These are phyloP conservation scores for Diaporthe sp. DNA, from an alignment of 2,329 filamentous ascomycete species.

Conservation along the genomic window DNA sequence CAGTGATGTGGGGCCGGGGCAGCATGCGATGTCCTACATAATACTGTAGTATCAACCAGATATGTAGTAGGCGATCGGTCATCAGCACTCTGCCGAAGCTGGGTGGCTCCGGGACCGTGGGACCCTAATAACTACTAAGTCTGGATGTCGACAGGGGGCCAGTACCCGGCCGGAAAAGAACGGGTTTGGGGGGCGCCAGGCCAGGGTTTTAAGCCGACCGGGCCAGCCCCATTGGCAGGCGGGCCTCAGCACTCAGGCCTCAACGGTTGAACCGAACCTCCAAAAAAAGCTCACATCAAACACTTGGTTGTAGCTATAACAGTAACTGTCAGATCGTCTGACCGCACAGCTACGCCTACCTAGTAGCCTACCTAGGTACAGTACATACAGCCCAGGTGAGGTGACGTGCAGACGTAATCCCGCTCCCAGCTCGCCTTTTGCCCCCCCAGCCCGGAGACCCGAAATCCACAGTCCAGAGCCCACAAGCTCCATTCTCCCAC, in stretches of 20 bases:
- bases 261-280: slow-evolving; percentile 29
- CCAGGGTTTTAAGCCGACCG: slow-evolving; percentile 18
- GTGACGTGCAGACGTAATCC: slow-evolving; percentile 13
- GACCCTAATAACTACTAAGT: no score
- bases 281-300: slow-evolving; percentile 28
- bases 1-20: no score
- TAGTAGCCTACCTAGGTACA: no score
- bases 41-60: no score
- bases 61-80: background rate
- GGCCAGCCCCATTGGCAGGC: background rate
- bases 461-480: slow-evolving; percentile 18
- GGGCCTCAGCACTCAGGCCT: slow-evolving; percentile 31
- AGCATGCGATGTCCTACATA: no score
- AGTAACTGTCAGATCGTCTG: slow-evolving; percentile 2
- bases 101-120: background rate
- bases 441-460: slow-evolving; percentile 19
- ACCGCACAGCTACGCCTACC: background rate
- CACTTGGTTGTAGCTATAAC: slow-evolving; percentile 15
- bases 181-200: slow-evolving; percentile 21
- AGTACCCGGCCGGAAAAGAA: slow-evolving; percentile 35
- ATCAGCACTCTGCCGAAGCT: background rate
- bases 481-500: slow-evolving; percentile 20
- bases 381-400: background rate
- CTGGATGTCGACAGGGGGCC: background rate
- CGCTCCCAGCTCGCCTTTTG: background rate